Percentiles rank a stretch among this genome's conserved stretches.
phyloP scores from a whole-genome alignment of 2,329 filamentous ascomycete species.

The Pseudodiploospora longispora region DNA sequence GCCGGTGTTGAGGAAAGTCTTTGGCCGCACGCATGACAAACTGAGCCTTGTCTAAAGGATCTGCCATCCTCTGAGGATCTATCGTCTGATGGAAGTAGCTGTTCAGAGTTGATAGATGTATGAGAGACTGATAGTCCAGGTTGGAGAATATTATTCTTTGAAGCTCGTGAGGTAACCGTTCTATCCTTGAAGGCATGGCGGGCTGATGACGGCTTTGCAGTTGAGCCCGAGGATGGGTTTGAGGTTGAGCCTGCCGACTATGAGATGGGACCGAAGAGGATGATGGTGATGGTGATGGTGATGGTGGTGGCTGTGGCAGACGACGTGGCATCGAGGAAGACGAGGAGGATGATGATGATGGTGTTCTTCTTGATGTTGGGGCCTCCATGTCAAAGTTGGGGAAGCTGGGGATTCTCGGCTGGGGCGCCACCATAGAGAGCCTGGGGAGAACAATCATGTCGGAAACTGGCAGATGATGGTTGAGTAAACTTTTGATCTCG shows the following conservation, averaged over 20 bases:
- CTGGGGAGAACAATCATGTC: slow-evolving; percentile 23
- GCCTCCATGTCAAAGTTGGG: slow-evolving; percentile 4
- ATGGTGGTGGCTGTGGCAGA: not conserved
- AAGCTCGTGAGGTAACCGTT: slow-evolving; percentile 26
- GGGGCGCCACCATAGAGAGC: slow-evolving; percentile 11
- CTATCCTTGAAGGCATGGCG: slow-evolving; percentile 19
- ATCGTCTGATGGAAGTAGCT: slow-evolving; percentile 25
- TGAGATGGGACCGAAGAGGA: not conserved
- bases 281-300: not conserved
- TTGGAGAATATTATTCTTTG: slow-evolving; percentile 24
- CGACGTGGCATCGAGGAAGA: not conserved
- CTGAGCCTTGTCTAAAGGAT: slow-evolving; percentile 26
- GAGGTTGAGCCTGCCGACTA: not conserved
- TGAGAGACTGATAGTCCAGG: slow-evolving; percentile 34
- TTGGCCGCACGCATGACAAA: slow-evolving; percentile 35
- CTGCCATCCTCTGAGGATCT: slow-evolving; percentile 26
- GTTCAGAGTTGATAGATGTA: slow-evolving; percentile 29
- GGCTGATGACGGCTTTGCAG: slow-evolving; percentile 8
- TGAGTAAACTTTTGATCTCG: slow-evolving; percentile 14
- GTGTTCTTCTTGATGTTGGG: not conserved
- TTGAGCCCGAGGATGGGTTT: slow-evolving; percentile 2
- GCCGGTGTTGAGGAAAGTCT: slow-evolving; percentile 32
- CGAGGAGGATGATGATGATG: slow-evolving; percentile 7
- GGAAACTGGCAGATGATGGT: slow-evolving; percentile 6
- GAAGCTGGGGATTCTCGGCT: slow-evolving; percentile 10